Conservation (phyloP, 306 rosid species). For the Sicyos edulis region DNA sequence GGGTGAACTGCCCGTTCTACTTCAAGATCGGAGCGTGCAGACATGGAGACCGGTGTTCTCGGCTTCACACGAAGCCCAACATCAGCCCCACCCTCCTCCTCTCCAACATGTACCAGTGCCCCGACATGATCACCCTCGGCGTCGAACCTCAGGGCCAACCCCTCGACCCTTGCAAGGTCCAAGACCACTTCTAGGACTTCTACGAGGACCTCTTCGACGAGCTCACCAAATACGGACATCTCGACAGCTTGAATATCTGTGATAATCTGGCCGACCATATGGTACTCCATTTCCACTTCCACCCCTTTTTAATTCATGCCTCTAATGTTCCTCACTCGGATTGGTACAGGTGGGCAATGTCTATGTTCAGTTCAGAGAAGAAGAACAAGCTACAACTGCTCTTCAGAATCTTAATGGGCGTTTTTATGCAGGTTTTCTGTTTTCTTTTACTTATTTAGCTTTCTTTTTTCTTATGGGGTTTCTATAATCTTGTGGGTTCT, state of each 20-base stretch:
- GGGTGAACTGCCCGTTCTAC: slow-evolving; percentile 97
- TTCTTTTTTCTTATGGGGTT: not conserved
- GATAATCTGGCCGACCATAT: slow-evolving; percentile 97
- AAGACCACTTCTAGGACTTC: slow-evolving; percentile 92
- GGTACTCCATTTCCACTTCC: slow-evolving; percentile 35
- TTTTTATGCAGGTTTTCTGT: slow-evolving; percentile 68
- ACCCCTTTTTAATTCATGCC: too few species aligned
- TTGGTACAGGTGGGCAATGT: slow-evolving; percentile 99
- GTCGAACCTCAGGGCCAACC: slow-evolving; percentile 58
- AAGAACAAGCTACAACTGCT: slow-evolving; percentile 93
- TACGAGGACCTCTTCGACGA: slow-evolving; percentile 93
- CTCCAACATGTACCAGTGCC: slow-evolving; percentile 95
- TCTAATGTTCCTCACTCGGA: too few species aligned
- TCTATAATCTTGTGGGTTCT: too few species aligned
- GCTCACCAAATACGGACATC: slow-evolving; percentile 85
- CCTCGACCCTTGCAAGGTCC: slow-evolving; percentile 89
- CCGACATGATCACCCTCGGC: slow-evolving; percentile 61
- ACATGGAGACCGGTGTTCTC: slow-evolving; percentile 53
- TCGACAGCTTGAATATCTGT: slow-evolving; percentile 93
- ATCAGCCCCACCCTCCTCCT: slow-evolving; percentile 91
- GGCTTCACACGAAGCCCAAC: slow-evolving; percentile 94
- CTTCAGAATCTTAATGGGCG: slow-evolving; percentile 82
- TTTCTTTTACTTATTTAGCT: not conserved
- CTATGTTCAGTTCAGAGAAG: slow-evolving; percentile 77
- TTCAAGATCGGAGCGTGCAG: slow-evolving; percentile 99